Conservation (phyloP, 164 flowering plant species). For the Paratinospora sagittata region DNA sequence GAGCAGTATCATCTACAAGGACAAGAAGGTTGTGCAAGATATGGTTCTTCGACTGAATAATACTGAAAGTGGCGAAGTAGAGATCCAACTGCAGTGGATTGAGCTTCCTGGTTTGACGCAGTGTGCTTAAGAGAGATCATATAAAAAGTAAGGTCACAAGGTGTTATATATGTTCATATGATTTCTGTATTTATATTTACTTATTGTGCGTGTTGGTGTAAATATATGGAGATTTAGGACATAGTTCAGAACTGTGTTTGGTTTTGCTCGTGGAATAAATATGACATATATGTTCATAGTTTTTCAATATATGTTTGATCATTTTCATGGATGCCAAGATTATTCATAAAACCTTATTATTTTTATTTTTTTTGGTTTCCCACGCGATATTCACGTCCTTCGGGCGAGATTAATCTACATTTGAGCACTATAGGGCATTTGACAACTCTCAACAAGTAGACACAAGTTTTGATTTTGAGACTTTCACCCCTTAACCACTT, state of each 20-base stretch:
- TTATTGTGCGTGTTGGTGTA: not conserved
- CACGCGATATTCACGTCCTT: too few relatives aligned
- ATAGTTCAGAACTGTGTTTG: not conserved
- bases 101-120: conserved; percentile 28
- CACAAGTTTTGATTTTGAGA: too few relatives aligned
- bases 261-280: not conserved
- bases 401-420: too few relatives aligned
- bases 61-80: conserved; percentile 74
- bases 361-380: too few relatives aligned
- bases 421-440: too few relatives aligned
- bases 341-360: too few relatives aligned
- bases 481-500: too few relatives aligned
- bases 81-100: conserved; percentile 66
- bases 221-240: not conserved
- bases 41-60: conserved; percentile 49
- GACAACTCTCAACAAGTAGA: too few relatives aligned
- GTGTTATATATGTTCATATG: not conserved
- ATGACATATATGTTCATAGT: not conserved
- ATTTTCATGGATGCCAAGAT: too few relatives aligned
- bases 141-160: not conserved
- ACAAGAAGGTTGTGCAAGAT: conserved; percentile 52
- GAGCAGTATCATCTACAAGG: conserved; percentile 42
- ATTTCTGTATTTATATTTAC: too few relatives aligned
- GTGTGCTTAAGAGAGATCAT: not conserved
- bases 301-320: too few relatives aligned